Evolutionary conservation across 495 filamentous ascomycete species (phyloP), one percentile per base, ranked within the genome.

Genomic region (Oidiodendron maius): DNA sequence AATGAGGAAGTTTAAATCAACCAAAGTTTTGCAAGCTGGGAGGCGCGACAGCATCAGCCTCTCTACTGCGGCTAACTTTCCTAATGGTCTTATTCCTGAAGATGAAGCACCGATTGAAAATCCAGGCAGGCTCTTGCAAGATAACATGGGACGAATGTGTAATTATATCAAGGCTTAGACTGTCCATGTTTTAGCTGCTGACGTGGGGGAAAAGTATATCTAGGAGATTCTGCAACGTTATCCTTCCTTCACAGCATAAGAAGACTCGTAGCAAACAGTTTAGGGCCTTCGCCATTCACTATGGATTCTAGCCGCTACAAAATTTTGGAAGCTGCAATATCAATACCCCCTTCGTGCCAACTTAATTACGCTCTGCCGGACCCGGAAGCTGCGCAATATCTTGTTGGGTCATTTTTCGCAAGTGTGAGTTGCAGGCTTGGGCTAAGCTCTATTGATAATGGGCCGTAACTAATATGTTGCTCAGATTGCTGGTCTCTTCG

Each of bases 241-340:
- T 84, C 84, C 1, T 86, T 84, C 54, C 59, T 89, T 35, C 82
- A 87, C 52, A 71, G 83, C 48, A 76, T 88, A 32, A 81, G 84
- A 25, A 81, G 85, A 55, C 83, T 88, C 48, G 82, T 89, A 11
- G 79, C 79, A 28, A 81, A 72, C 39, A 77, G 77, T 11, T 76
- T 78, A 20, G 83, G 84, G 4, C 59, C 74, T 2, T 85, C 82
- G 8, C 69, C 74, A 3, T 88, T 89, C 46, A 87, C 84, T 8
- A 67, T 76, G 39, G 84, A 88, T 53, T 83, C 80, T 12, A 76
- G 73, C 42, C 71, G 83, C 36, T 82, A 88, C 59, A 78, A 77
- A 20, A 83, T 89, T 64, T 63, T 82, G 43, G 84, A 88, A 57
- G 77, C 74, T 43, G 64, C 64, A 11, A 66, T 78, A 24, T 59